phyloP scores from a whole-genome alignment of 2,329 filamentous ascomycete species.

The Arachnopeziza araneosa region DNA sequence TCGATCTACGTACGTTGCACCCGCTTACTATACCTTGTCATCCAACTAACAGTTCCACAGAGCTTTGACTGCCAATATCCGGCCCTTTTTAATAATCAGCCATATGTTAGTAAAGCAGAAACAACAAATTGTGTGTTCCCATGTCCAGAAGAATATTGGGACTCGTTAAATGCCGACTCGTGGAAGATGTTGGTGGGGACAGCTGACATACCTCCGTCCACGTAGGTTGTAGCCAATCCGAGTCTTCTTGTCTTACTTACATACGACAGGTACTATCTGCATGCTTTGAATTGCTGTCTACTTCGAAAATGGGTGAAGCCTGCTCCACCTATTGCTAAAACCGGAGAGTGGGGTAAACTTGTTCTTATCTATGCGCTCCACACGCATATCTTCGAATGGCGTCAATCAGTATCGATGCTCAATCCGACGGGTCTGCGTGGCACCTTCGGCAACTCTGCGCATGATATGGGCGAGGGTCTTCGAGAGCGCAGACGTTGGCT shows the following conservation, averaged over 20 bases:
- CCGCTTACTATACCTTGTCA: neutral
- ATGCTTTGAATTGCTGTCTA: slow-evolving; percentile 25
- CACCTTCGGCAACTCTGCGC: slow-evolving; percentile 19
- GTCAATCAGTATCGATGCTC: slow-evolving; percentile 24
- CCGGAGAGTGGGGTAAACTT: slow-evolving; percentile 23
- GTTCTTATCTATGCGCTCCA: slow-evolving; percentile 27
- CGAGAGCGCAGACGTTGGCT: slow-evolving; percentile 23
- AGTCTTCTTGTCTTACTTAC: neutral
- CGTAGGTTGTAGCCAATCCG: slow-evolving; percentile 6
- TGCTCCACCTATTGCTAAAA: slow-evolving; percentile 19
- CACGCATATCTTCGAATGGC: slow-evolving; percentile 29
- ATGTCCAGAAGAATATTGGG: slow-evolving; percentile 24
- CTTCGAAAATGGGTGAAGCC: slow-evolving; percentile 26
- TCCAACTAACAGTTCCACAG: slow-evolving; percentile 8
- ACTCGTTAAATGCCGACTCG: slow-evolving; percentile 16
- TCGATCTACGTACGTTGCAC: slow-evolving; percentile 24
- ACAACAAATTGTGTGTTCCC: slow-evolving; percentile 28
- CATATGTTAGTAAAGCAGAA: slow-evolving; percentile 27
- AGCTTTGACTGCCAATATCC: slow-evolving; percentile 28
- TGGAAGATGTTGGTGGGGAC: slow-evolving; percentile 23
- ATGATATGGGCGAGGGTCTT: slow-evolving; percentile 24
- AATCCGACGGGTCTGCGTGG: slow-evolving; percentile 27
- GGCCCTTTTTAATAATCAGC: slow-evolving; percentile 26
- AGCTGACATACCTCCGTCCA: slow-evolving; percentile 17
- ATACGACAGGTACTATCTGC: slow-evolving; percentile 20